phyloP scores from a whole-genome alignment of 2,329 filamentous ascomycete genomes.

The Epichloe glyceriae region DNA sequence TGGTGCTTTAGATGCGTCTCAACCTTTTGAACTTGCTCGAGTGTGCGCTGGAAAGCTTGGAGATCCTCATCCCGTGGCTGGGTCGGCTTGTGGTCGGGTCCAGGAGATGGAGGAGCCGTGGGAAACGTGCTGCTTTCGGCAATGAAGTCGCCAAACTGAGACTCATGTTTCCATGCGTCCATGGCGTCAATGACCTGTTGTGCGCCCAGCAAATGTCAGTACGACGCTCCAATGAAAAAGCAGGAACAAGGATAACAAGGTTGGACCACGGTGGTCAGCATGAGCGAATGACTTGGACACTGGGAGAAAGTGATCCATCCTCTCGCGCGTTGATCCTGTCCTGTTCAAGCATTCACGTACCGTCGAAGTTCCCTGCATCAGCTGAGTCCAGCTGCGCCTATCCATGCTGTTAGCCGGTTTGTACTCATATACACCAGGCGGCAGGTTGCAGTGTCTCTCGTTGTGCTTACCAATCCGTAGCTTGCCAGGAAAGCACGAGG shows the following conservation, averaged over 20 bases:
- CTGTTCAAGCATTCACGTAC: conserved; percentile 37
- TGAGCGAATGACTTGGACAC: not conserved
- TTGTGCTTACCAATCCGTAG: conserved; percentile 71
- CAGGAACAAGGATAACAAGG: not conserved
- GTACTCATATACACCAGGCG: not conserved
- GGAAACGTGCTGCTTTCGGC: conserved; percentile 64
- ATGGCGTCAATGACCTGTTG: conserved; percentile 73
- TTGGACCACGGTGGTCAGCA: not conserved
- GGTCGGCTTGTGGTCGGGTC: conserved; percentile 46
- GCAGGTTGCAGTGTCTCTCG: not conserved
- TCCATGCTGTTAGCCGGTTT: conserved; percentile 18
- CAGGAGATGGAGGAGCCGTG: conserved; percentile 50
- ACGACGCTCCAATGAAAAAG: not conserved
- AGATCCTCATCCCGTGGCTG: conserved; percentile 58
- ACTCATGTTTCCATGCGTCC: conserved; percentile 84
- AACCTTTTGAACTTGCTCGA: conserved; percentile 54
- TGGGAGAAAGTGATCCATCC: no score
- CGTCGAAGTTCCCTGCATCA: conserved; percentile 83
- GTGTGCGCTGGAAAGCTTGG: conserved; percentile 51
- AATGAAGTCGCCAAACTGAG: conserved; percentile 72
- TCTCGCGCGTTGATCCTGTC: not conserved
- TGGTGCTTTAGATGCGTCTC: conserved; percentile 56
- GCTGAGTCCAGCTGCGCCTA: conserved; percentile 83
- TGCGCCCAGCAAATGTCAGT: conserved; percentile 1
- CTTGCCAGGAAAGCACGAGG: conserved; percentile 88